Conservation (phyloP, 1,284 basidiomycete genomes). For the Phaffia rhodozyma region DNA sequence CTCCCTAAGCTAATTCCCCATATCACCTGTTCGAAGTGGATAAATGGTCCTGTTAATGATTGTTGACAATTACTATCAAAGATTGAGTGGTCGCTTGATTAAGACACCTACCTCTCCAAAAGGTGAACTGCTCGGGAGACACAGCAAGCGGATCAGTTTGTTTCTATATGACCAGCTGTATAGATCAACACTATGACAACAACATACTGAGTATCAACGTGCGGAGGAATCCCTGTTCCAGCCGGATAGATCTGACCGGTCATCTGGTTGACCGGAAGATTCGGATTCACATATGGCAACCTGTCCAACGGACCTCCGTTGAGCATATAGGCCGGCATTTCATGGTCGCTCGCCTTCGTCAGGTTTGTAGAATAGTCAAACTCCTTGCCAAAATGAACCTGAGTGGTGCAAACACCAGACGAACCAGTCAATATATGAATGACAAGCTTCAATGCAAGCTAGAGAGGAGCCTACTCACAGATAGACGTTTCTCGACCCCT, state of each 20-base stretch:
- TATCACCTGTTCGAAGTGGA: constrained; percentile 10
- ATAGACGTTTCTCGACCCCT: constrained; percentile 4
- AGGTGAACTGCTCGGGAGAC: no score
- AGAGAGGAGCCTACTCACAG: not conserved
- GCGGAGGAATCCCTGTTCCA: constrained; percentile 16
- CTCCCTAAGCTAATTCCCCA: constrained; percentile 15
- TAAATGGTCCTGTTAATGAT: not conserved
- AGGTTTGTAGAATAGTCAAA: constrained; percentile 17
- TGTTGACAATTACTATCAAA: no score
- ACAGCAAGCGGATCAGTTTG: no score
- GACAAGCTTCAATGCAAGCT: no score
- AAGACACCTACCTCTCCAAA: no score
- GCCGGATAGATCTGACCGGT: constrained; percentile 16
- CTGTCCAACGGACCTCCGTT: not conserved
- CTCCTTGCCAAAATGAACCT: constrained; percentile 15
- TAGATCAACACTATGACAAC: no score
- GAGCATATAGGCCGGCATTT: not conserved
- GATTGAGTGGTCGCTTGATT: no score
- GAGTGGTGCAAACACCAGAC: not conserved
- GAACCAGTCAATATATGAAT: no score
- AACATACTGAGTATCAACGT: constrained; percentile 12
- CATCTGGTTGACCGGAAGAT: constrained; percentile 11
- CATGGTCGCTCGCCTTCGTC: not conserved
- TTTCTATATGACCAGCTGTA: no score
- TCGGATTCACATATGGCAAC: constrained; percentile 3